A percentile compares a stretch with the other conserved stretches of the same genome.
These are phyloP conservation scores for Xylaria sp. DNA, from an alignment of 2,329 filamentous ascomycete genomes.

Conservation along the genomic window DNA sequence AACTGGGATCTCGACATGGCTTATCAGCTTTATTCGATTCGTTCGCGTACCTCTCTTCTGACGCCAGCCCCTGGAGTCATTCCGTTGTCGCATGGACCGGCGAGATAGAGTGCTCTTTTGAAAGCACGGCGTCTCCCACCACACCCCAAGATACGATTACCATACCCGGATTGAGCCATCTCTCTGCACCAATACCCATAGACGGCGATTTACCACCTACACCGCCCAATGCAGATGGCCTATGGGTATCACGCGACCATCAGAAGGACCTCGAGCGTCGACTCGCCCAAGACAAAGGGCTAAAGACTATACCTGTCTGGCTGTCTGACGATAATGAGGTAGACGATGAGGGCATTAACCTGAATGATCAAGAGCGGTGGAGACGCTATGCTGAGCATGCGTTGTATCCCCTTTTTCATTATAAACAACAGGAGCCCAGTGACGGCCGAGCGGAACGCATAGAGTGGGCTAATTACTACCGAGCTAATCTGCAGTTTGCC, in stretches of 20 bases:
- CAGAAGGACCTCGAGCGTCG: slow-evolving; percentile 78
- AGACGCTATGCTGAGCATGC: slow-evolving; percentile 90
- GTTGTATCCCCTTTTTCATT: slow-evolving; percentile 92
- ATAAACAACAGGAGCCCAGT: slow-evolving; percentile 91
- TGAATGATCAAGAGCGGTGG: slow-evolving; percentile 89
- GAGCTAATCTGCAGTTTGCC: slow-evolving; percentile 92
- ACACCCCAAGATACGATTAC: slow-evolving; percentile 62
- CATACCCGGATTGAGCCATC: slow-evolving; percentile 72
- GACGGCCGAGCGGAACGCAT: slow-evolving; percentile 84
- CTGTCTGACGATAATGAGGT: slow-evolving; percentile 79
- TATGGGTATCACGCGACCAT: slow-evolving; percentile 76
- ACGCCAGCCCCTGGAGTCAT: slow-evolving; percentile 87
- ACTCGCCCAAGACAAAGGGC: slow-evolving; percentile 76
- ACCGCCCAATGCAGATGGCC: slow-evolving; percentile 71
- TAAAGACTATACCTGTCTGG: slow-evolving; percentile 89
- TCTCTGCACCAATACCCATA: slow-evolving; percentile 82
- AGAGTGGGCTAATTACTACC: slow-evolving; percentile 92
- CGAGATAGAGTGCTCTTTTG: slow-evolving; percentile 71
- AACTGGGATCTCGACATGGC: slow-evolving; percentile 80
- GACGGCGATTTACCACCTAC: slow-evolving; percentile 67
- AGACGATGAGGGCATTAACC: slow-evolving; percentile 71
- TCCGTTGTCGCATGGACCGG: slow-evolving; percentile 95
- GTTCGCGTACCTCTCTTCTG: slow-evolving; percentile 87
- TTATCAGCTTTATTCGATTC: slow-evolving; percentile 94
- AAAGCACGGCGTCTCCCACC: slow-evolving; percentile 58